Evolutionary conservation across 2,329 filamentous ascomycete genomes (phyloP).

Genomic region (Alternaria brassicae): DNA sequence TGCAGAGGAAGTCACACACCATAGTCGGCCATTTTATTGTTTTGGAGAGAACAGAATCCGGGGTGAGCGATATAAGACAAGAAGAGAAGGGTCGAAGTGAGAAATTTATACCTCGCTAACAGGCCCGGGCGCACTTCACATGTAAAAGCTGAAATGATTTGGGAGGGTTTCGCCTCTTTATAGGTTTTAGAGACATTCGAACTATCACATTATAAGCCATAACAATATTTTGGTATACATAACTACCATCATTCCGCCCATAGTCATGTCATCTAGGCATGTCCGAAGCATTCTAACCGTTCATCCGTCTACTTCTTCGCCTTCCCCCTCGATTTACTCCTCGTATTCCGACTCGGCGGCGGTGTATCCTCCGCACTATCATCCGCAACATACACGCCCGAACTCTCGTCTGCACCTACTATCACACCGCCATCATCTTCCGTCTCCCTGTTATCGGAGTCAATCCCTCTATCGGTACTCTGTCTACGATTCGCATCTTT

Average conservation of each 20-base stretch:
- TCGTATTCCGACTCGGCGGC: slow-evolving; percentile 48
- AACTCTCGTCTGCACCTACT: slow-evolving; percentile 25
- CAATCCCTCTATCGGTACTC: slow-evolving; percentile 21
- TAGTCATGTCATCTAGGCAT: neutral
- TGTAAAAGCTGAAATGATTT: neutral
- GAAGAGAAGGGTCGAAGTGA: neutral
- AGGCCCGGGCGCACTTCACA: neutral
- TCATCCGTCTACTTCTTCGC: slow-evolving; percentile 44
- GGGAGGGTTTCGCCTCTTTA: neutral
- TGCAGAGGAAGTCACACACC: neutral
- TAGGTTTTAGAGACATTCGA: neutral
- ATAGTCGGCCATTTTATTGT: no score
- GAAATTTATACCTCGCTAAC: neutral
- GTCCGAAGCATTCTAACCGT: neutral
- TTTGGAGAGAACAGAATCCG: neutral
- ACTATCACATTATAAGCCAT: neutral
- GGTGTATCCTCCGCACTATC: slow-evolving; percentile 32
- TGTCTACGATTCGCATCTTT: slow-evolving; percentile 26
- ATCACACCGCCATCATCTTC: slow-evolving; percentile 31
- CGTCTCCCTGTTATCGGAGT: slow-evolving; percentile 32
- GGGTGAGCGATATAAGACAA: neutral
- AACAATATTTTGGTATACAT: neutral
- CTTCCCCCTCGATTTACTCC: slow-evolving; percentile 52
- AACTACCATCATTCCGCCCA: neutral
- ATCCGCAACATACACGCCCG: slow-evolving; percentile 28